Base-by-base conservation (phyloP, 441 rosid species). In the Rhodomyrtus psidioides region DNA sequence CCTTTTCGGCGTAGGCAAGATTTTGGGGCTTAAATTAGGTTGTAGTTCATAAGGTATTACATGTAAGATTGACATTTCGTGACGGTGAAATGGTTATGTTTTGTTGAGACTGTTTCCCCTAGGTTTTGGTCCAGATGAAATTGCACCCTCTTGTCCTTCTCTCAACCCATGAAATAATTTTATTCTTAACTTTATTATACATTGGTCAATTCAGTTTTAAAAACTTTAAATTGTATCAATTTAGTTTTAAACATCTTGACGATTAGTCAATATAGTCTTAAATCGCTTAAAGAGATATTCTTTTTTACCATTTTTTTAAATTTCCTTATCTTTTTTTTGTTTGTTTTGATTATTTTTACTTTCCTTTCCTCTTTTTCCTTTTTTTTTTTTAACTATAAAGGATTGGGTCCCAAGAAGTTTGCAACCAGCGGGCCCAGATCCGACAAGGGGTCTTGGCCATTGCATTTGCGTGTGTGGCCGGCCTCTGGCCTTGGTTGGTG, bases 241-340 rank as follows among this genome's bases (percentile, higher is more conserved):
- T 65, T 34, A 30, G 1, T 30, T 9, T 34, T 0, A 2, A 70
- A 0, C 3, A 1, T 70, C 10, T 34, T 5, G 12, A 65, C 21
- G 14, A 39, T 9, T 21, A 5, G 16, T 70, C 5, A 0, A 39
- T 70, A 6, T 39, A 12, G 7, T 10, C 7, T 21, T 15, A 60
- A 7, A 28, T 60, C 0, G 3, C 8, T 6, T 2, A 27, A 1
- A 3, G 26, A 1, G 59, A 4, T 24, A 4, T 4, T 23, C 9
- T 60, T 60, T 15, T 60, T 60, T 15, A 15, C 4, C 15, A 60
- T 2, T 57, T 28, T 7, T 28, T 28, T n/a, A n/a, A n/a, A n/a
- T n/a, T n/a, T n/a, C n/a, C n/a, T n/a, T n/a, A n/a, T n/a, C n/a
- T n/a, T n/a, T 2, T 57, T 28, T 7, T 28, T 28, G 15, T 60